Percentiles rank a stretch among this genome's conserved stretches.
These are phyloP conservation scores for Neospora caninum DNA, from an alignment of 169 alveolate genomes.

Conservation along the genomic window DNA sequence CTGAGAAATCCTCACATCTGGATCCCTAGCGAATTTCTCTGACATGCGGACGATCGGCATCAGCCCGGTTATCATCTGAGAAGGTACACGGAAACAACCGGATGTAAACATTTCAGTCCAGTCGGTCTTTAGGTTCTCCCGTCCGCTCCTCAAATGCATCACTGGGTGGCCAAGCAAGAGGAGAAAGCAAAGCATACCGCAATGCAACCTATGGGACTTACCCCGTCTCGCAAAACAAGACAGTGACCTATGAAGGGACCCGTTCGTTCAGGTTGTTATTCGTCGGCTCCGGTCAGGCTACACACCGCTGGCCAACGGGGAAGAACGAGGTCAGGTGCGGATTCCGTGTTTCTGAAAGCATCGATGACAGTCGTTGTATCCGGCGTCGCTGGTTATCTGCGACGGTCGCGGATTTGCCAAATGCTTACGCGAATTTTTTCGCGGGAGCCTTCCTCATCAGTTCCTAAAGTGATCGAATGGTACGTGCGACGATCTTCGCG, in stretches of 20 bases:
- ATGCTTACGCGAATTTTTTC: slow-evolving; percentile 25
- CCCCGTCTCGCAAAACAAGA: no score
- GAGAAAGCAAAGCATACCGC: no score
- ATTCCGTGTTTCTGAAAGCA: no score
- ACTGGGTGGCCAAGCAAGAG: not conserved
- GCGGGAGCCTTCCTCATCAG: not conserved
- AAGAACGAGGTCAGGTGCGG: no score
- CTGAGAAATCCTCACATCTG: not conserved
- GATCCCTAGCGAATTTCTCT: slow-evolving; percentile 18
- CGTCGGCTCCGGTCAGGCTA: no score
- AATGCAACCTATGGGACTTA: no score
- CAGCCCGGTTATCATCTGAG: slow-evolving; percentile 10
- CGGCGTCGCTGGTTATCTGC: no score
- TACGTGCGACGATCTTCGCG: slow-evolving; percentile 37
- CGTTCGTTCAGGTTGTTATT: no score
- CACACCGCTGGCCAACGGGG: no score
- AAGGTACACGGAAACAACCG: not conserved
- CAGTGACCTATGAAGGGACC: no score
- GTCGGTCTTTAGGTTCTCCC: not conserved
- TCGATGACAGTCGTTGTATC: no score
- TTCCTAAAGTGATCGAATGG: slow-evolving; percentile 18
- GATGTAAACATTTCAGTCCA: not conserved
- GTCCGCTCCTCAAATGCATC: not conserved
- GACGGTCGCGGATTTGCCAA: not conserved
- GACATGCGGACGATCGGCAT: slow-evolving; percentile 40